phyloP scores from a whole-genome alignment of 2,329 filamentous ascomycete genomes.

The Mycosphaerella sp. region DNA sequence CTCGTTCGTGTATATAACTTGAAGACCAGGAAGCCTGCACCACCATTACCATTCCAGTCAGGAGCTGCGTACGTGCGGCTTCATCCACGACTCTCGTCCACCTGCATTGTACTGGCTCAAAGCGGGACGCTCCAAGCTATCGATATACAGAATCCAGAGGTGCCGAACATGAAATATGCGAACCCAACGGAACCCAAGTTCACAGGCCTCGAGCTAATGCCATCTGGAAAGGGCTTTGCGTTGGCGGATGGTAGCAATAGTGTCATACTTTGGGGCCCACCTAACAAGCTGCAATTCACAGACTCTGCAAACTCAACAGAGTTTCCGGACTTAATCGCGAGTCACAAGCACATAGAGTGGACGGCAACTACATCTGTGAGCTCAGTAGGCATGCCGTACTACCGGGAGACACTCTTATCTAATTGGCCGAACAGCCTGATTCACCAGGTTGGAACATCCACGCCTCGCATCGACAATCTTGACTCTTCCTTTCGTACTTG shows the following conservation, averaged over 20 bases:
- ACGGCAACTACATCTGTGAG: conserved; percentile 68
- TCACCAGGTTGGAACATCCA: conserved; percentile 79
- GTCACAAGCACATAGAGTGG: conserved; percentile 41
- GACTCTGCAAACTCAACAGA: conserved; percentile 73
- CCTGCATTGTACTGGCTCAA: conserved; percentile 87
- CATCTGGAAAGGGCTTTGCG: conserved; percentile 78
- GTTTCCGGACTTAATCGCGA: conserved; percentile 61
- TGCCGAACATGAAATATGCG: conserved; percentile 75
- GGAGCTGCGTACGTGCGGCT: conserved; percentile 92
- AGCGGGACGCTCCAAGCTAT: conserved; percentile 92
- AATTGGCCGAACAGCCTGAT: conserved; percentile 81
- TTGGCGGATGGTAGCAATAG: conserved; percentile 71
- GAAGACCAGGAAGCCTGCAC: conserved; percentile 79
- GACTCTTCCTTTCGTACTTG: conserved; percentile 61
- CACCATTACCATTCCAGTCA: conserved; percentile 85
- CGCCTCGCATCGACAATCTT: conserved; percentile 65
- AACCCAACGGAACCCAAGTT: conserved; percentile 67
- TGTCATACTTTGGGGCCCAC: conserved; percentile 84
- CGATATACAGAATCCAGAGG: conserved; percentile 88
- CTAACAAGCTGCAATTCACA: conserved; percentile 76
- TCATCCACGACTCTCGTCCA: conserved; percentile 93
- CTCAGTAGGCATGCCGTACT: conserved; percentile 85
- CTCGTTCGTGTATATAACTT: conserved; percentile 94
- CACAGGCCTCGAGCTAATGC: conserved; percentile 75
- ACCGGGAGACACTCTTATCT: conserved; percentile 79